Conservation (phyloP, 352 stramenopile species). For the Plasmopara viticola region DNA sequence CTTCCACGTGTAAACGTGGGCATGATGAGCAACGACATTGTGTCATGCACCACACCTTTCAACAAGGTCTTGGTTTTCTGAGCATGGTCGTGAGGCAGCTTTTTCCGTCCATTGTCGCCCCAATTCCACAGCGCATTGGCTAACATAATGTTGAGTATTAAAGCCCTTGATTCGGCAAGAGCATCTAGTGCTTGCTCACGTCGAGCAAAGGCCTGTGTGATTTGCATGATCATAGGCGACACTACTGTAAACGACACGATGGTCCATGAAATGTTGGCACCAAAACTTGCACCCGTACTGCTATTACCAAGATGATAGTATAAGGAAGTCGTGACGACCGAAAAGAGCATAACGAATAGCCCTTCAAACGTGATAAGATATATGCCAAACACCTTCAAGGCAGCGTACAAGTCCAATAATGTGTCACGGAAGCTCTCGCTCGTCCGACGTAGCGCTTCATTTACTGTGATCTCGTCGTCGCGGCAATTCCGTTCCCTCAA, state of each 20-base stretch:
- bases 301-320: conserved; percentile 62
- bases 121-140: conserved; percentile 82
- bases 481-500: neutral
- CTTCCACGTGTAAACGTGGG: conserved; percentile 65
- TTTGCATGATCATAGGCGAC: conserved; percentile 86
- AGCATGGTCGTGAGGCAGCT: conserved; percentile 45
- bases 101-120: conserved; percentile 51
- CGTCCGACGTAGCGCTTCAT: conserved; percentile 20
- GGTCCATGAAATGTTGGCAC: conserved; percentile 81
- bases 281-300: conserved; percentile 37
- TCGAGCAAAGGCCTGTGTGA: conserved; percentile 70
- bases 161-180: conserved; percentile 59
- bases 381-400: conserved; percentile 65
- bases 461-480: conserved; percentile 10
- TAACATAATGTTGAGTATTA: conserved; percentile 68
- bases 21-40: conserved; percentile 47
- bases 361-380: conserved; percentile 77
- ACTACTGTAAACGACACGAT: conserved; percentile 79
- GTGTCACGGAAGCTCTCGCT: conserved; percentile 52
- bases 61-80: conserved; percentile 55
- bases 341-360: conserved; percentile 59
- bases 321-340: conserved; percentile 48
- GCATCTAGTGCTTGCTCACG: conserved; percentile 64
- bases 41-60: conserved; percentile 36
- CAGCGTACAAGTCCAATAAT: conserved; percentile 69